Evolutionary conservation across 2,329 filamentous ascomycete species (phyloP).

Genomic region (Calonectria pseudoreteaudii): DNA sequence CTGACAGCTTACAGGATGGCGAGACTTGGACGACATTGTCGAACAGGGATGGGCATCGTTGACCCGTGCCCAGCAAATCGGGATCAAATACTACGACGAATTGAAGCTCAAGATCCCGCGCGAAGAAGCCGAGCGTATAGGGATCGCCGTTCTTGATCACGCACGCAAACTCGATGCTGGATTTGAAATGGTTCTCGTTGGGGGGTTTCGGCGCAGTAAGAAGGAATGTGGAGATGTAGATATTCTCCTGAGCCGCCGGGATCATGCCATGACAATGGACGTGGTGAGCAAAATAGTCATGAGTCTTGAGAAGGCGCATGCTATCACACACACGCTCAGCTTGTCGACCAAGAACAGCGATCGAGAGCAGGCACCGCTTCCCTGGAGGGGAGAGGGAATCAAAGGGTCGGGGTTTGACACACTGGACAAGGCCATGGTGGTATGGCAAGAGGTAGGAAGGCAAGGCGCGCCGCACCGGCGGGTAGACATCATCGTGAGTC

Average conservation of each 20-base stretch:
- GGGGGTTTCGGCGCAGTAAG: conserved; percentile 86
- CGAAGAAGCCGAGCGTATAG: conserved; percentile 78
- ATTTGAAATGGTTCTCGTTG: conserved; percentile 74
- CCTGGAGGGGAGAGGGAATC: conserved; percentile 60
- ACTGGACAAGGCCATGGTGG: conserved; percentile 90
- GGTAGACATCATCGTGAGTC: conserved; percentile 91
- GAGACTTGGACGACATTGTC: conserved; percentile 86
- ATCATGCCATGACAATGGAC: conserved; percentile 74
- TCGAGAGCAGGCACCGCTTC: conserved; percentile 72
- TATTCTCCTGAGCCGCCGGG: conserved; percentile 82
- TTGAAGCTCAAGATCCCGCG: conserved; percentile 79
- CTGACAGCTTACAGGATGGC: conserved; percentile 69
- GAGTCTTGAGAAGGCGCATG: conserved; percentile 74
- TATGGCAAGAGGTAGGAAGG: conserved; percentile 74
- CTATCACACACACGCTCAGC: conserved; percentile 85
- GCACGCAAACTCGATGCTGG: conserved; percentile 72
- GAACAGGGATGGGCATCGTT: conserved; percentile 83
- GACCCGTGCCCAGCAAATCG: conserved; percentile 88
- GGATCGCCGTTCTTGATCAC: conserved; percentile 70
- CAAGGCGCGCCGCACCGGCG: conserved; percentile 71
- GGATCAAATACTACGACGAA: conserved; percentile 93
- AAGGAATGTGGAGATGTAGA: conserved; percentile 83
- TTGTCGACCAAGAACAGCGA: conserved; percentile 78
- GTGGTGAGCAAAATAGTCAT: conserved; percentile 79
- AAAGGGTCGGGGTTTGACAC: conserved; percentile 80